phyloP scores from a whole-genome alignment of 495 filamentous ascomycete species.

The Bacidia rubella region DNA sequence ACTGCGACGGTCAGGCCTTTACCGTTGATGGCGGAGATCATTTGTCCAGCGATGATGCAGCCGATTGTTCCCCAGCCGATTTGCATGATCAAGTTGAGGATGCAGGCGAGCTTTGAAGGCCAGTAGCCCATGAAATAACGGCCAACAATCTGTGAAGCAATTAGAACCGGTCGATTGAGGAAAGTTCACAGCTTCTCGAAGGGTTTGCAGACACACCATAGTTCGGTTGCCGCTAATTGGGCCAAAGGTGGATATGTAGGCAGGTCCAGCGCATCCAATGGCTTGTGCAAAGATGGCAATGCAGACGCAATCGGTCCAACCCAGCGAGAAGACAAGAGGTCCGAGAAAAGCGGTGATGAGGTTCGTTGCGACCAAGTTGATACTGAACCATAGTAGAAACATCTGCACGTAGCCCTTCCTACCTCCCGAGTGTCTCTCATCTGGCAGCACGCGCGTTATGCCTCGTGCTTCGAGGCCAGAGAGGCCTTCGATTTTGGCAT shows the following conservation, averaged over 20 bases:
- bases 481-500: constrained; percentile 12
- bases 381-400: constrained; percentile 16
- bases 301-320: constrained; percentile 51
- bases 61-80: constrained; percentile 57
- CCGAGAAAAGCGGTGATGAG: constrained; percentile 58
- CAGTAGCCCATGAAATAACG: constrained; percentile 69
- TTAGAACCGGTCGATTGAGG: too few relatives aligned
- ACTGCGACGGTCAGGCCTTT: constrained; percentile 46
- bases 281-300: constrained; percentile 48
- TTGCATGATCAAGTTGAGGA: constrained; percentile 55
- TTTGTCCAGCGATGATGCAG: constrained; percentile 37
- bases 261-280: constrained; percentile 40
- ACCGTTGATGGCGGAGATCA: constrained; percentile 42
- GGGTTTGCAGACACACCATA: constrained; percentile 32
- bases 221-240: constrained; percentile 56
- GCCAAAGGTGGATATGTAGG: constrained; percentile 59
- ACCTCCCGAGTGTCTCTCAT: constrained; percentile 3
- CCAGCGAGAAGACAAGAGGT: constrained; percentile 45
- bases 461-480: constrained; percentile 12
- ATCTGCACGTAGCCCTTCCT: constrained; percentile 11
- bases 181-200: neutral
- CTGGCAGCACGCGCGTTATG: constrained; percentile 10
- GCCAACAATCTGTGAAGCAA: constrained; percentile 39
- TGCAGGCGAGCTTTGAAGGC: constrained; percentile 51
- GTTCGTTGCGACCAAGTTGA: constrained; percentile 60